Percentiles rank a stretch among this genome's conserved stretches.
These are phyloP conservation scores for Furcasterigmium furcatum DNA, from an alignment of 2,329 filamentous ascomycete species.

Conservation along the genomic window DNA sequence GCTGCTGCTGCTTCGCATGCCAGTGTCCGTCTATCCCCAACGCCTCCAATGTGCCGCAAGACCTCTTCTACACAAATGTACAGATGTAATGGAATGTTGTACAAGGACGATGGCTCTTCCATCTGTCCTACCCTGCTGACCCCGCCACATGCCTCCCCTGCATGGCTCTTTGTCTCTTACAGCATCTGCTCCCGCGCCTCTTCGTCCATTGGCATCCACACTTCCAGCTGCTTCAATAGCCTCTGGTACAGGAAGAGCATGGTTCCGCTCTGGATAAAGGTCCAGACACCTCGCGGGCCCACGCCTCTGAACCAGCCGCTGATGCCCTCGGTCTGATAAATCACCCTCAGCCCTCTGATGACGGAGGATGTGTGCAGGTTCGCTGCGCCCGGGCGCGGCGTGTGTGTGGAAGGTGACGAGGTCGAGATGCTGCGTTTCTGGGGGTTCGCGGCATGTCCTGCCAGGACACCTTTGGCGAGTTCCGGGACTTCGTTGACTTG, in stretches of 20 bases:
- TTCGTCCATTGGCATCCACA: conserved; percentile 28
- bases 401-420: conserved; percentile 81
- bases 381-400: conserved; percentile 73
- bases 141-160: conserved; percentile 2
- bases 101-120: conserved; percentile 5
- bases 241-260: conserved; percentile 97
- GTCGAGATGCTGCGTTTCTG: conserved; percentile 81
- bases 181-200: conserved; percentile 1
- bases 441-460: conserved; percentile 21
- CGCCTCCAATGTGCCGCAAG: background rate
- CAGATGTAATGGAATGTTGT: conserved; percentile 7
- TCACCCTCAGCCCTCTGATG: conserved; percentile 75
- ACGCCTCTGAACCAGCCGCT: conserved; percentile 93
- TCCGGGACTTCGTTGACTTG: conserved; percentile 53
- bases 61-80: conserved; percentile 9
- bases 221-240: conserved; percentile 73
- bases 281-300: conserved; percentile 91
- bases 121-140: conserved; percentile 4
- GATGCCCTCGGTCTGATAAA: conserved; percentile 87
- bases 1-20: conserved; percentile 8
- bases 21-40: background rate
- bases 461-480: conserved; percentile 9
- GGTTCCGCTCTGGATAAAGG: conserved; percentile 91
- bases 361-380: conserved; percentile 88
- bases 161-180: no score